Percentiles rank a stretch among this genome's conserved stretches.
Conservation (phyloP, 192 early-diverging fungal species). For the Backusella tuberculispora region DNA sequence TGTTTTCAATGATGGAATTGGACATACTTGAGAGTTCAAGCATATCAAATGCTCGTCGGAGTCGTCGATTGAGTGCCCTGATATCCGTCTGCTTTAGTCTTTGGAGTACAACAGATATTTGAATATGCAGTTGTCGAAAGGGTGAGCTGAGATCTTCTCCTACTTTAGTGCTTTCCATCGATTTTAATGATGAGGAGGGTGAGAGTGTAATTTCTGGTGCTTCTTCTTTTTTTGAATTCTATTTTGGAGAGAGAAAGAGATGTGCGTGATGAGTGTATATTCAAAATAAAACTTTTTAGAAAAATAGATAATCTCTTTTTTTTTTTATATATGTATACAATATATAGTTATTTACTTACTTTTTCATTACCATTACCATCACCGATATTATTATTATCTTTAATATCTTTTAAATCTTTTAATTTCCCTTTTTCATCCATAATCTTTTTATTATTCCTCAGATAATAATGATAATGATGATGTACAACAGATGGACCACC, state of each 20-base stretch:
- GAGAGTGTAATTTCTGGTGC: slow-evolving; percentile 1
- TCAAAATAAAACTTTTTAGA: not conserved
- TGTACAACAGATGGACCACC: slow-evolving; percentile 29
- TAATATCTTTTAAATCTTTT: not conserved
- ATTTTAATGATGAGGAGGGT: not conserved
- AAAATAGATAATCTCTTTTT: not conserved
- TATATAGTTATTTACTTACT: not conserved
- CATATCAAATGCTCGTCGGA: slow-evolving; percentile 61
- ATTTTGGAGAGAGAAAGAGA: not conserved
- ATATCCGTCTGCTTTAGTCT: slow-evolving; percentile 54
- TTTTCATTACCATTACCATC: not conserved
- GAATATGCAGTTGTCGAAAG: slow-evolving; percentile 5
- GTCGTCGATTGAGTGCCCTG: slow-evolving; percentile 52
- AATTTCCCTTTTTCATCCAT: slow-evolving; percentile 20
- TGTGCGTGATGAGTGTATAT: no score
- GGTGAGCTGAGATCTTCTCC: slow-evolving; percentile 1
- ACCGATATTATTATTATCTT: not conserved
- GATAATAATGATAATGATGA: slow-evolving; percentile 43
- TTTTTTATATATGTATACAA: not conserved
- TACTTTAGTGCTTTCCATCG: not conserved
- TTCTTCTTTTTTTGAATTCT: not conserved
- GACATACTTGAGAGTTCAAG: slow-evolving; percentile 56
- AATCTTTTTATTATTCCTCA: slow-evolving; percentile 11
- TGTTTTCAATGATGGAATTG: slow-evolving; percentile 61
- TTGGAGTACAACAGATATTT: not conserved